phyloP scores from a whole-genome alignment of 2,329 filamentous ascomycete genomes.

The Dothiorella sarmentorum region DNA sequence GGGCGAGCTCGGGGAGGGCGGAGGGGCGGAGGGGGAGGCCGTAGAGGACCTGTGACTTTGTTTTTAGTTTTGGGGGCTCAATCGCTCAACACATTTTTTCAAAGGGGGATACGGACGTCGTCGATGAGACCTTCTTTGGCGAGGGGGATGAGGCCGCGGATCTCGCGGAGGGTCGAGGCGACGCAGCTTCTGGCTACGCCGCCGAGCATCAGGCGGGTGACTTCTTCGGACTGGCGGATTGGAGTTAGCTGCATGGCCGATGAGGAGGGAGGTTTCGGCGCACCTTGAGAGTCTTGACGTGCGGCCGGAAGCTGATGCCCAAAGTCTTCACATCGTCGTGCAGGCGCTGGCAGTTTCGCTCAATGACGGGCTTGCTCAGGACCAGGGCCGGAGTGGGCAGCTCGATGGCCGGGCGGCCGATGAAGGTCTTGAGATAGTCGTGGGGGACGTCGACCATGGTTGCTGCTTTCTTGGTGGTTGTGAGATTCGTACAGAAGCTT shows the following conservation, averaged over 20 bases:
- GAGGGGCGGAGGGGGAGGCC: conserved; percentile 10
- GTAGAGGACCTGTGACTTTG: conserved; percentile 5
- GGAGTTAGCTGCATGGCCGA: neutral
- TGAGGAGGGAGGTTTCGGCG: neutral
- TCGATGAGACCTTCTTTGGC: conserved; percentile 3
- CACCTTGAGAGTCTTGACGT: conserved; percentile 18
- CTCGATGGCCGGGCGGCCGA: conserved; percentile 13
- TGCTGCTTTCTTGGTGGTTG: neutral
- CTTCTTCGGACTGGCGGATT: conserved; percentile 6
- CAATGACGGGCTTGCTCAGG: conserved; percentile 15
- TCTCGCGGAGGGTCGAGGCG: conserved; percentile 13
- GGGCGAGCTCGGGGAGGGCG: conserved; percentile 1
- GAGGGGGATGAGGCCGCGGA: conserved; percentile 13
- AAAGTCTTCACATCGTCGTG: conserved; percentile 15
- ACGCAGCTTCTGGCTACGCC: neutral
- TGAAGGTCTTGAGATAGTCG: conserved; percentile 14
- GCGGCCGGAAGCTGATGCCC: conserved; percentile 16
- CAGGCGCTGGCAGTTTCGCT: conserved; percentile 12
- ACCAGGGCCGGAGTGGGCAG: conserved; percentile 16
- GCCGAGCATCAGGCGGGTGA: conserved; percentile 16
- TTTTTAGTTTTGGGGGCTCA: neutral
- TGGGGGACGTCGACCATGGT: conserved; percentile 10
- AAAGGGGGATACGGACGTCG: neutral
- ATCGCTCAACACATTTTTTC: too few relatives aligned
- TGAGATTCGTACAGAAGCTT: neutral